Conservation (phyloP, 495 filamentous ascomycete genomes). For the Delitschia confertaspora region DNA sequence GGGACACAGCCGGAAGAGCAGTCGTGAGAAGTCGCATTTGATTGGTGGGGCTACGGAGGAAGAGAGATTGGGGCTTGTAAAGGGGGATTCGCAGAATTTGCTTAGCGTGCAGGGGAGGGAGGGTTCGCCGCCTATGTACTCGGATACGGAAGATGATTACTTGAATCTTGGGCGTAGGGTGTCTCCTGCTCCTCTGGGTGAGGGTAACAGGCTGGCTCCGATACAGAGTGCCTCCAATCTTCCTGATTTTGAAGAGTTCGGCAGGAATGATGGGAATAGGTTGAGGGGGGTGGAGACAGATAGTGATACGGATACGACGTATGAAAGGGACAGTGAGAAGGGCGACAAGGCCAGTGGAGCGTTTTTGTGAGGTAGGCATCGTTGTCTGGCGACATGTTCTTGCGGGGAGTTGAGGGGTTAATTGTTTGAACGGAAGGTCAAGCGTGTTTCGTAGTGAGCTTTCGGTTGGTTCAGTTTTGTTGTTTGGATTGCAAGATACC, state of each 20-base stretch:
- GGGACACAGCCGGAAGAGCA: constrained; percentile 40
- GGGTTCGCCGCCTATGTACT: constrained; percentile 13
- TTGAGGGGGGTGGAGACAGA: constrained; percentile 11
- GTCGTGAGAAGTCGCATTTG: constrained; percentile 28
- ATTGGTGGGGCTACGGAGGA: constrained; percentile 66
- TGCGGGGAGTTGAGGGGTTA: too few species aligned
- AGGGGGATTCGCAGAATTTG: constrained; percentile 51
- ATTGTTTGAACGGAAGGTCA: too few species aligned
- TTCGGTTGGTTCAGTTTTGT: too few species aligned
- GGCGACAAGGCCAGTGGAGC: neutral
- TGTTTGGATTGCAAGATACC: too few species aligned
- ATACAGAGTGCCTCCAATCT: neutral
- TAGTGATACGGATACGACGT: neutral
- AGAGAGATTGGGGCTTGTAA: constrained; percentile 77
- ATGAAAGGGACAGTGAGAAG: constrained; percentile 6
- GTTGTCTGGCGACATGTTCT: too few species aligned
- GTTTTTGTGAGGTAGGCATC: neutral
- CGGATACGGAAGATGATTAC: constrained; percentile 22
- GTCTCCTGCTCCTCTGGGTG: neutral
- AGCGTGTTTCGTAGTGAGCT: too few species aligned
- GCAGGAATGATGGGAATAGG: neutral
- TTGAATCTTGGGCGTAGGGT: neutral
- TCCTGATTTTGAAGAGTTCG: neutral
- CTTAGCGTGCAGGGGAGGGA: constrained; percentile 27
- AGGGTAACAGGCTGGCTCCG: neutral